Evolutionary conservation across 805 yeast species (phyloP).

Genomic region (Teunomyces panamensis): DNA sequence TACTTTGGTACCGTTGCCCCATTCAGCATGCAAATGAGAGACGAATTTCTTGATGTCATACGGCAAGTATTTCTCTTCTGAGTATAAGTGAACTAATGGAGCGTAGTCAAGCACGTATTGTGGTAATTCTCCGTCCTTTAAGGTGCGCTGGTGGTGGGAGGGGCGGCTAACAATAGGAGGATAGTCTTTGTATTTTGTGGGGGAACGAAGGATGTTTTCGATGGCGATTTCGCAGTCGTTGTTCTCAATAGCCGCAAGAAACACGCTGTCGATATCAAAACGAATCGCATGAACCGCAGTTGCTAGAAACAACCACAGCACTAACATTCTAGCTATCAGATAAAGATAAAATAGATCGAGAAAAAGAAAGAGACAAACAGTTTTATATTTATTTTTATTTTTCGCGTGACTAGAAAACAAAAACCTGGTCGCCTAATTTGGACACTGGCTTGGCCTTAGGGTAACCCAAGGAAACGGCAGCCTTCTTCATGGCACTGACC

Average conservation of each 20-base stretch:
- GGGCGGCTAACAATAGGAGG: conserved; percentile 42
- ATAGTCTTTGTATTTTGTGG: conserved; percentile 21
- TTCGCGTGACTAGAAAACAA: conserved; percentile 56
- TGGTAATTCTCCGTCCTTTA: conserved; percentile 59
- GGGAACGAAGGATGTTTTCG: conserved; percentile 24
- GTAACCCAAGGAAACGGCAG: conserved; percentile 70
- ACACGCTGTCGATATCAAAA: neutral
- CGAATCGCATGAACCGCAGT: neutral
- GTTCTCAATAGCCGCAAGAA: conserved; percentile 12
- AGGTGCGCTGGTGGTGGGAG: conserved; percentile 29
- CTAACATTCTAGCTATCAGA: too few species aligned
- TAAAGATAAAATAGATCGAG: too few species aligned
- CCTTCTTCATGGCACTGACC: conserved; percentile 81
- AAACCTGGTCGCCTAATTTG: conserved; percentile 86
- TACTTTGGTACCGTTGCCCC: conserved; percentile 44
- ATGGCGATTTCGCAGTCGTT: conserved; percentile 19
- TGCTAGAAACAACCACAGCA: neutral
- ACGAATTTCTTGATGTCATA: conserved; percentile 75
- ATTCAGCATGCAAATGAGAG: conserved; percentile 57
- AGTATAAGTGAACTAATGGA: conserved; percentile 81
- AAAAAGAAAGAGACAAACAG: too few species aligned
- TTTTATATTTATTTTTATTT: too few species aligned
- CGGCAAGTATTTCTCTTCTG: conserved; percentile 85
- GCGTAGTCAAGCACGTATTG: conserved; percentile 59
- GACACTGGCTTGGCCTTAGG: conserved; percentile 85